Percentiles rank a stretch among this genome's conserved stretches.
These are phyloP conservation scores for Botrytis sinoallii DNA, from an alignment of 2,329 filamentous ascomycete genomes.

Conservation along the genomic window DNA sequence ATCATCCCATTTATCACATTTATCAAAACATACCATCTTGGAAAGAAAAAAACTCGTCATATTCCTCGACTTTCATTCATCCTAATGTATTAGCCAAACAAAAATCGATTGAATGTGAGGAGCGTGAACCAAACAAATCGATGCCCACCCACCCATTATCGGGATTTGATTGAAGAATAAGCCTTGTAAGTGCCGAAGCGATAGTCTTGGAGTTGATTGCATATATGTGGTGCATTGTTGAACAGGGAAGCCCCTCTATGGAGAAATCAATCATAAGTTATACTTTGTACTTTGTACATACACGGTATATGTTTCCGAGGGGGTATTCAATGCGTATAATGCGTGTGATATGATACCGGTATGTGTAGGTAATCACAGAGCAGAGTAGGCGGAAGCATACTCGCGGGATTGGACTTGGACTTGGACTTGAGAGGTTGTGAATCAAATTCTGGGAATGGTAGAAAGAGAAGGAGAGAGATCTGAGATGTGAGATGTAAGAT, in stretches of 20 bases:
- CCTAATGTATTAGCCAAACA: neutral
- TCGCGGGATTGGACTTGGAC: neutral
- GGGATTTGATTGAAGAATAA: slow-evolving; percentile 22
- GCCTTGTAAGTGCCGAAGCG: slow-evolving; percentile 27
- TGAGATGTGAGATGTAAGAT: neutral
- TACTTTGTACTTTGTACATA: neutral
- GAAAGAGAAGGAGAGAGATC: neutral
- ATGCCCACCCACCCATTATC: slow-evolving; percentile 22
- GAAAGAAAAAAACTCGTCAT: neutral
- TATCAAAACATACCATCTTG: neutral
- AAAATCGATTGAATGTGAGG: neutral
- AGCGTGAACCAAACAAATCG: neutral
- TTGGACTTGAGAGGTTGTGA: neutral
- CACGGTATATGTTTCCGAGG: neutral
- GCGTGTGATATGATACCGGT: too few relatives aligned
- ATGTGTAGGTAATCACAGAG: neutral
- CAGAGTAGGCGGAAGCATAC: neutral
- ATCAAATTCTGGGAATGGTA: neutral
- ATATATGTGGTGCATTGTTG: neutral
- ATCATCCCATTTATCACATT: neutral
- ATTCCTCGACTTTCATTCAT: neutral
- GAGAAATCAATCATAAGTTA: neutral
- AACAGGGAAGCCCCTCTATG: slow-evolving; percentile 4
- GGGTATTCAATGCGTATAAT: neutral
- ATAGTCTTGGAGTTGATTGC: neutral